Conservation (phyloP, 73 alveolate species). For the Tetrahymena borealis region DNA sequence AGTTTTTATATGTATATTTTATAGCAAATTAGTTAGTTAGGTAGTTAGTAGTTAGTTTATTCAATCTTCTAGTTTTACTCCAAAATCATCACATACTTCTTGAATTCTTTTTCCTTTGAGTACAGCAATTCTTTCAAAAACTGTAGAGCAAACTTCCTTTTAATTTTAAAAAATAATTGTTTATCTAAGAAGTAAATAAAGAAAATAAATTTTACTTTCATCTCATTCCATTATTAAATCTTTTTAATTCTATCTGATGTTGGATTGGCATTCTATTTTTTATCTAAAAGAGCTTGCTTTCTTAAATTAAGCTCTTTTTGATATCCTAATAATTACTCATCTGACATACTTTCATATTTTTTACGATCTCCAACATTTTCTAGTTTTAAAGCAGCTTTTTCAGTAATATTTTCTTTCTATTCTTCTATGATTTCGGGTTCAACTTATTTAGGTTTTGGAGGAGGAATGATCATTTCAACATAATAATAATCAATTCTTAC, state of each 20-base stretch:
- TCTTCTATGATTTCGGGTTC: neutral
- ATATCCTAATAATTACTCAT: neutral
- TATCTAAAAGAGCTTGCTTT: neutral
- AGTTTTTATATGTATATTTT: neutral
- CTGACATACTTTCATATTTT: neutral
- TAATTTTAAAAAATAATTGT: neutral
- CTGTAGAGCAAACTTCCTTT: neutral
- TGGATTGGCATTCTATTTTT: neutral
- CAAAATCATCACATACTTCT: neutral
- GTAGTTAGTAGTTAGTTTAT: neutral
- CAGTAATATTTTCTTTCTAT: neutral
- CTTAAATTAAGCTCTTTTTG: neutral
- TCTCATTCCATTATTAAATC: neutral
- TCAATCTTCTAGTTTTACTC: neutral
- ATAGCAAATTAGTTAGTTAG: neutral
- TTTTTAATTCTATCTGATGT: neutral
- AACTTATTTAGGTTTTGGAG: neutral
- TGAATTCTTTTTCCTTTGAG: neutral
- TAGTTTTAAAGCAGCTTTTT: neutral
- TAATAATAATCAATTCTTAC: neutral
- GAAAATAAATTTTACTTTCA: neutral
- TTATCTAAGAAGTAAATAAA: neutral
- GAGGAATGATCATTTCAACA: neutral
- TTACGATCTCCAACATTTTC: neutral
- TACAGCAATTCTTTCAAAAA: neutral